These are phyloP conservation scores for Sugiyamaella floridensis DNA, from an alignment of 805 yeast species.

Conservation along the genomic window DNA sequence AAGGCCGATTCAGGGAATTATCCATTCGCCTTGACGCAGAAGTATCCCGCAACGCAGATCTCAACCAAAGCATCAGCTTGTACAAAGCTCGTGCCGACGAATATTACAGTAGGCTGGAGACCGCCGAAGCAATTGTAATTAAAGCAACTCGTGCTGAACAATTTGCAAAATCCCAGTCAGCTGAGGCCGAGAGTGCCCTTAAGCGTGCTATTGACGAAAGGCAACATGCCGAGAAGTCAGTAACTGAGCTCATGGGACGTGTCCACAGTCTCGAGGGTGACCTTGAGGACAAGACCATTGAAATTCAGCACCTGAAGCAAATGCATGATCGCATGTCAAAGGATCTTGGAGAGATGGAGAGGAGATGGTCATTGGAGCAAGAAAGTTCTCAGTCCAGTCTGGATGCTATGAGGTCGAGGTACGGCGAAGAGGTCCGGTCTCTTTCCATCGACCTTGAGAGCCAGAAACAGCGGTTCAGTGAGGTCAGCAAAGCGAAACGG, in stretches of 20 bases:
- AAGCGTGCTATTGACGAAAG: constrained; percentile 47
- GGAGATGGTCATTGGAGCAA: constrained; percentile 55
- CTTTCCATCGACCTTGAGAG: constrained; percentile 22
- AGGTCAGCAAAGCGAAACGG: constrained; percentile 40
- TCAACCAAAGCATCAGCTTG: constrained; percentile 47
- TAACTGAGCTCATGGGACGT: constrained; percentile 46
- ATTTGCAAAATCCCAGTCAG: constrained; percentile 44
- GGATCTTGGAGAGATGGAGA: constrained; percentile 47
- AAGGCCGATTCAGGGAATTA: constrained; percentile 30
- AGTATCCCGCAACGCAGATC: constrained; percentile 47
- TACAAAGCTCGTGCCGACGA: constrained; percentile 70
- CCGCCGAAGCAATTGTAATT: constrained; percentile 66
- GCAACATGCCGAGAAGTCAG: constrained; percentile 41
- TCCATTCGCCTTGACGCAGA: constrained; percentile 53
- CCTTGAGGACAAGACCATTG: constrained; percentile 51
- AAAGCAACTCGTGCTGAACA: constrained; percentile 59
- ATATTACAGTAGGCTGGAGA: constrained; percentile 63
- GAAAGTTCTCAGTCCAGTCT: constrained; percentile 55
- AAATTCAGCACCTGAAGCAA: constrained; percentile 44
- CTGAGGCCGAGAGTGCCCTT: constrained; percentile 44
- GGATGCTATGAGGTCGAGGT: constrained; percentile 23
- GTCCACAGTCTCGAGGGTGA: constrained; percentile 48
- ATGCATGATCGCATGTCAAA: constrained; percentile 47
- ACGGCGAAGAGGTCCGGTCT: constrained; percentile 25
- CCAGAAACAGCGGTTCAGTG: constrained; percentile 47